Evolutionary conservation across 2,329 filamentous ascomycete species (phyloP).

Genomic region (Aureobasidium sp.): DNA sequence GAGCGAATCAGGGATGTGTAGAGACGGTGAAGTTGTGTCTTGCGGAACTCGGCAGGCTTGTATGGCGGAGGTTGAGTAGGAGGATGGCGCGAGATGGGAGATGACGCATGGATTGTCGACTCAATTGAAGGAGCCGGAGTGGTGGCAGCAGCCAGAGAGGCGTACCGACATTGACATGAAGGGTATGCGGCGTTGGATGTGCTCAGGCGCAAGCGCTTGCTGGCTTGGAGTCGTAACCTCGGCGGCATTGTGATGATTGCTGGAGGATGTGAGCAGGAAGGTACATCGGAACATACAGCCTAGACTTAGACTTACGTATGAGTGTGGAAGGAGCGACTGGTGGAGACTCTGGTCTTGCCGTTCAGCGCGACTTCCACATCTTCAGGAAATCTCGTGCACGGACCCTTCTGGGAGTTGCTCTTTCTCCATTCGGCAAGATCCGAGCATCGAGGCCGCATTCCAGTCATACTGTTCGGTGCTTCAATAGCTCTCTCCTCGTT

Average conservation of each 20-base stretch:
- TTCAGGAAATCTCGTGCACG: constrained; percentile 14
- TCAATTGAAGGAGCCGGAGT: constrained; percentile 48
- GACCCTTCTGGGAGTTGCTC: not conserved
- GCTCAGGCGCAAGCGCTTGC: constrained; percentile 27
- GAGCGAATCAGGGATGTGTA: constrained; percentile 86
- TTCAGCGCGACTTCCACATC: constrained; percentile 10
- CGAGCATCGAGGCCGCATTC: constrained; percentile 9
- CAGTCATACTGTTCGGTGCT: constrained; percentile 9
- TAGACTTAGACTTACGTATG: not conserved
- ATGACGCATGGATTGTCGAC: constrained; percentile 39
- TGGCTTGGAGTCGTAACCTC: constrained; percentile 39
- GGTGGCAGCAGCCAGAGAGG: constrained; percentile 42
- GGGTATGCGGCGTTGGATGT: constrained; percentile 23
- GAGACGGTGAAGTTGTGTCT: constrained; percentile 78
- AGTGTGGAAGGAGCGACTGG: not conserved
- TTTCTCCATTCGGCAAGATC: constrained; percentile 3
- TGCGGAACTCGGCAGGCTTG: constrained; percentile 77
- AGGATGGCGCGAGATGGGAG: constrained; percentile 46
- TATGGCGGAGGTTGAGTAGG: constrained; percentile 78
- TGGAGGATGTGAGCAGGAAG: not conserved
- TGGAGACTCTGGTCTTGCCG: not conserved
- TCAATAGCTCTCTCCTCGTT: not conserved
- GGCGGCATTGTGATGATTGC: constrained; percentile 43
- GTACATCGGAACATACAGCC: not conserved
- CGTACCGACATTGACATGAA: constrained; percentile 40